phyloP scores from a whole-genome alignment of 768 basidiomycete species.

The Hypholoma sublateritium region DNA sequence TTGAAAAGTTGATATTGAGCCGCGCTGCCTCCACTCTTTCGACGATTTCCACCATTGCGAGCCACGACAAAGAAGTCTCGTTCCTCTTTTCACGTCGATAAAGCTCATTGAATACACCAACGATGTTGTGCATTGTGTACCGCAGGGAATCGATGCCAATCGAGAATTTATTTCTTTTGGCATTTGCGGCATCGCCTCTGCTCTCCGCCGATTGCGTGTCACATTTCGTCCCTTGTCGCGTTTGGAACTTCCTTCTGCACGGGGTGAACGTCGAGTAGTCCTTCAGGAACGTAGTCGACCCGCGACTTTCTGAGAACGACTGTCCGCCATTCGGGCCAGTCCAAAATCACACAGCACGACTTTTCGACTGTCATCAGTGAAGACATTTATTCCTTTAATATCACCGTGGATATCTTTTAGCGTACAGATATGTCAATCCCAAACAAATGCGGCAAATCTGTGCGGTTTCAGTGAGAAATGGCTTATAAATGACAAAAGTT shows the following conservation, averaged over 20 bases:
- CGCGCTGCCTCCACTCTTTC: conserved; percentile 5
- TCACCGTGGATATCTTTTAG: conserved; percentile 25
- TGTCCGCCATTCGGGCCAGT: conserved; percentile 20
- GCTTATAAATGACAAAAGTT: background rate
- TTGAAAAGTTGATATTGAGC: conserved; percentile 2
- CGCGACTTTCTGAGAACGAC: conserved; percentile 11
- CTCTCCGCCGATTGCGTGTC: conserved; percentile 9
- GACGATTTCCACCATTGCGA: conserved; percentile 12
- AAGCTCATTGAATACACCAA: conserved; percentile 9
- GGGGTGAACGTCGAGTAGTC: conserved; percentile 14
- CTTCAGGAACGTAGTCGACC: conserved; percentile 14
- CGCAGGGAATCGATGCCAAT: background rate
- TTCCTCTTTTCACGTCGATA: conserved; percentile 13
- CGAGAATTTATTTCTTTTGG: background rate
- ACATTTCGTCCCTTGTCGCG: conserved; percentile 5
- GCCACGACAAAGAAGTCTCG: conserved; percentile 5
- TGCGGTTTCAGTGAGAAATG: background rate
- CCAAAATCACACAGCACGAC: conserved; percentile 28
- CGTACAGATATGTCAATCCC: conserved; percentile 25
- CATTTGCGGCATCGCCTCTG: conserved; percentile 4
- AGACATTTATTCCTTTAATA: conserved; percentile 26
- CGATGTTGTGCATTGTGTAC: background rate
- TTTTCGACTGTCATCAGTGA: conserved; percentile 22
- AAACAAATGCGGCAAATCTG: conserved; percentile 23
- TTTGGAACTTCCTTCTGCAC: conserved; percentile 1